Base-by-base conservation (phyloP, 306 rosid genomes). In the Boehmeria nivea region DNA sequence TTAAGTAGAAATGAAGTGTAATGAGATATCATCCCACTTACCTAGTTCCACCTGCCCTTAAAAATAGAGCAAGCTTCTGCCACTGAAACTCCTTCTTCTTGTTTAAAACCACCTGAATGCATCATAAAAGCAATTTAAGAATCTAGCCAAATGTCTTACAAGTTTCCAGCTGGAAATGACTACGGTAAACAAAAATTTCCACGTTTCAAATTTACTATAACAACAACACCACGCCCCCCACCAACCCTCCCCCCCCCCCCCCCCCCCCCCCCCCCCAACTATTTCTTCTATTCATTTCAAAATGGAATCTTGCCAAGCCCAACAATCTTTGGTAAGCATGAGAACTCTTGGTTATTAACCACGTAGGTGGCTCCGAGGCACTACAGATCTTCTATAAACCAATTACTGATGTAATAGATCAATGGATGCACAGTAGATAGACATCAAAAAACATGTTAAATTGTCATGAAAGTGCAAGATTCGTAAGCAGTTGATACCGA, bases 31-130 rank as follows among this genome's bases (percentile, higher is more conserved):
- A 16, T 33, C 28, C 11, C 47, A 61, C 91, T 57, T 82, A 90
- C 98, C 95, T 78, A 23, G 79, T 78, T 45, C 83, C 83, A 67
- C 98, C 98, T 48, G 83, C 73, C 67, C 86, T 80, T 64, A 90
- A 74, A 70, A 90, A 91, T 31, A 91, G 70, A 65, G 78, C 74
- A 67, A 91, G 80, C 80, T 81, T 91, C 65, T 84, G 81, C 98
- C 98, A 87, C 65, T 61, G 91, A 63, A 87, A 84, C 71, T 91
- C 94, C 68, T 64, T 87, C 81, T 69, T 87, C 51, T 69, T 78
- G 81, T 91, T 84, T 36, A 91, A 87, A 52, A 87, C 83, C 70
- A 80, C 98, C 98, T 87, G 68, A 51, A 67, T n/a, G 45, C 36
- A 66, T 17, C 6, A 10, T 19, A 8, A 36, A 54, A 38, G 13